Evolutionary conservation across 768 basidiomycete species (phyloP).

Genomic region (Leccinellum luteum): DNA sequence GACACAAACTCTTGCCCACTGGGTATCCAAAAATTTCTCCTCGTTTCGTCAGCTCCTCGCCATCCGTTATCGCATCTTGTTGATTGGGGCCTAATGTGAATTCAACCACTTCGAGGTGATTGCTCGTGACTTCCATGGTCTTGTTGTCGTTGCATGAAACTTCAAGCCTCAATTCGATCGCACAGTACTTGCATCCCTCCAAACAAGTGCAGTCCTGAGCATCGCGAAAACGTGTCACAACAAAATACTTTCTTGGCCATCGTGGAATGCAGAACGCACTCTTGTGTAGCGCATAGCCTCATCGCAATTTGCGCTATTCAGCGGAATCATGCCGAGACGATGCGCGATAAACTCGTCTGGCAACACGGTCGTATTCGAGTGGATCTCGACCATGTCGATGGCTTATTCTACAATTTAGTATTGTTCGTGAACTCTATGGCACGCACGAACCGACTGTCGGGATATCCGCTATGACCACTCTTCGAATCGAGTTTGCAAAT

Average conservation of each 20-base stretch:
- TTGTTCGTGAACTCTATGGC: background rate
- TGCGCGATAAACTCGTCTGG: slow-evolving; percentile 98
- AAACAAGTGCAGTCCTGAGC: slow-evolving; percentile 88
- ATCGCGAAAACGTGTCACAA: slow-evolving; percentile 3
- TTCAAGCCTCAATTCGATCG: slow-evolving; percentile 77
- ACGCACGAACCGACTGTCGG: slow-evolving; percentile 82
- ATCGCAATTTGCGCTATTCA: slow-evolving; percentile 84
- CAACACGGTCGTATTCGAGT: slow-evolving; percentile 86
- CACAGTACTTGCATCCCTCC: slow-evolving; percentile 81
- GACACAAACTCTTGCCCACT: slow-evolving; percentile 71
- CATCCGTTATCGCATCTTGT: slow-evolving; percentile 33
- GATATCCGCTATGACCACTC: slow-evolving; percentile 95
- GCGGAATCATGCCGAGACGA: slow-evolving; percentile 90
- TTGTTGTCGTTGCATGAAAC: slow-evolving; percentile 68
- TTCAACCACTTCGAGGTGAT: slow-evolving; percentile 68
- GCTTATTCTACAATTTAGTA: slow-evolving; percentile 47
- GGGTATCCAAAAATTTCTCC: slow-evolving; percentile 75
- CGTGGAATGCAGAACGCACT: slow-evolving; percentile 39
- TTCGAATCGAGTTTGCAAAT: slow-evolving; percentile 90
- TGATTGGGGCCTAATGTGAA: slow-evolving; percentile 39
- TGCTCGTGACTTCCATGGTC: slow-evolving; percentile 85
- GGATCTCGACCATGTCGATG: slow-evolving; percentile 95
- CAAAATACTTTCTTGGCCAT: background rate
- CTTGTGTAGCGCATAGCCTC: slow-evolving; percentile 81
- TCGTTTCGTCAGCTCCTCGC: slow-evolving; percentile 75